Percentiles rank a stretch among this genome's conserved stretches.
phyloP scores from a whole-genome alignment of 2,329 filamentous ascomycete genomes.

The Magnaporthiopsis incrustans region DNA sequence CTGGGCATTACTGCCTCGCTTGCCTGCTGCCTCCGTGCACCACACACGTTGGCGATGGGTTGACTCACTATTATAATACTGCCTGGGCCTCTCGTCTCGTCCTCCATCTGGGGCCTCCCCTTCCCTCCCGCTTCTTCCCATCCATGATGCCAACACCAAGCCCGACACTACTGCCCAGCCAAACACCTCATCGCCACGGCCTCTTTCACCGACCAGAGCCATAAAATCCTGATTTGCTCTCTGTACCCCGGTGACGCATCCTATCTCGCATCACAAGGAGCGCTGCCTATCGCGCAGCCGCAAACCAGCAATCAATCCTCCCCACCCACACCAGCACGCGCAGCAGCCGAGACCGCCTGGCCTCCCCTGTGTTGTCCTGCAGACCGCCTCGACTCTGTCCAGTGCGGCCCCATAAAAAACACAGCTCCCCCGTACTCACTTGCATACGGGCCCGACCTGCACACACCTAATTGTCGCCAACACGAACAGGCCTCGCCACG shows the following conservation, averaged over 20 bases:
- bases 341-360: neutral
- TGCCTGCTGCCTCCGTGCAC: constrained; percentile 6
- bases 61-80: constrained; percentile 7
- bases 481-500: constrained; percentile 4
- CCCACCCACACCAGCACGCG: neutral
- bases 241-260: neutral
- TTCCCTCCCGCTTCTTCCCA: neutral
- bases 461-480: neutral
- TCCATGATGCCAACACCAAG: neutral
- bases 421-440: neutral
- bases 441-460: neutral
- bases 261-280: neutral
- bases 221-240: neutral
- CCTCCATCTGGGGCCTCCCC: neutral
- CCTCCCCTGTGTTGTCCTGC: neutral
- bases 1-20: neutral
- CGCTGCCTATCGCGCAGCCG: neutral
- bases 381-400: neutral
- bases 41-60: constrained; percentile 16
- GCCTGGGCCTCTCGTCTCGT: constrained; percentile 3
- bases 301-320: neutral
- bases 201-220: neutral
- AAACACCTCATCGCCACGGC: neutral
- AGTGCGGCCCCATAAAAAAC: neutral
- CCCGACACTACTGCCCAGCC: neutral